A percentile compares a stretch with the other conserved stretches of the same genome.
Conservation (phyloP, 352 stramenopile genomes). For the Phytophthora fragariaefolia region DNA sequence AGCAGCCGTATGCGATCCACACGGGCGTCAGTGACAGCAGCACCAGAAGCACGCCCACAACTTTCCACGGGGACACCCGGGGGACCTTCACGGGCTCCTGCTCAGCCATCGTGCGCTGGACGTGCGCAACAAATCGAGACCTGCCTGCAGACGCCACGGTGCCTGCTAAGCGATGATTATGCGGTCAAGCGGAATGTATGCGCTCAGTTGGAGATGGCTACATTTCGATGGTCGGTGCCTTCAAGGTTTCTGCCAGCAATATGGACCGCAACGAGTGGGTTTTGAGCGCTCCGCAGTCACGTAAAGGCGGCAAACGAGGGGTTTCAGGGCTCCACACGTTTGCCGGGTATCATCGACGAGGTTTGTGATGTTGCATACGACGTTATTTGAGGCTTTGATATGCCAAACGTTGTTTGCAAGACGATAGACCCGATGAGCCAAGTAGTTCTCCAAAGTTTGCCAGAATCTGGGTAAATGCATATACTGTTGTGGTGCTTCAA, state of each 20-base stretch:
- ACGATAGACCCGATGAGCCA: conserved; percentile 13
- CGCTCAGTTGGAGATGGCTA: conserved; percentile 18
- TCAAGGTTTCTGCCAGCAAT: background rate
- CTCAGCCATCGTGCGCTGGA: conserved; percentile 5
- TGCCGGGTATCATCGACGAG: conserved; percentile 2
- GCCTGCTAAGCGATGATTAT: conserved; percentile 1
- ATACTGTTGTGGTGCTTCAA: background rate
- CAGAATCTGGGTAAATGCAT: conserved; percentile 15
- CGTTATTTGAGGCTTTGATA: too few relatives aligned
- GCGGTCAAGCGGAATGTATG: conserved; percentile 1
- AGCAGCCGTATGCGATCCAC: conserved; percentile 48
- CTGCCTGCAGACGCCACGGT: too few relatives aligned
- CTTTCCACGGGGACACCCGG: conserved; percentile 33
- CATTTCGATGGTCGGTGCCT: conserved; percentile 3
- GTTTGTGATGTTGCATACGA: background rate
- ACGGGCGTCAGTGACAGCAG: conserved; percentile 50
- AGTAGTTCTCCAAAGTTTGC: conserved; percentile 1
- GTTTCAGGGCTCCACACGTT: background rate
- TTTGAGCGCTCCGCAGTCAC: conserved; percentile 50
- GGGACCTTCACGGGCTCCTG: conserved; percentile 27
- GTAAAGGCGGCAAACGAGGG: conserved; percentile 40
- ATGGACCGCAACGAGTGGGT: conserved; percentile 42
- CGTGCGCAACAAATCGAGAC: too few relatives aligned
- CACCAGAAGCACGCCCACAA: conserved; percentile 27
- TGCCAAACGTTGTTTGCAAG: too few relatives aligned